Base-by-base conservation (phyloP, 2,329 filamentous ascomycete genomes). In the Cryphonectria nitschkei region DNA sequence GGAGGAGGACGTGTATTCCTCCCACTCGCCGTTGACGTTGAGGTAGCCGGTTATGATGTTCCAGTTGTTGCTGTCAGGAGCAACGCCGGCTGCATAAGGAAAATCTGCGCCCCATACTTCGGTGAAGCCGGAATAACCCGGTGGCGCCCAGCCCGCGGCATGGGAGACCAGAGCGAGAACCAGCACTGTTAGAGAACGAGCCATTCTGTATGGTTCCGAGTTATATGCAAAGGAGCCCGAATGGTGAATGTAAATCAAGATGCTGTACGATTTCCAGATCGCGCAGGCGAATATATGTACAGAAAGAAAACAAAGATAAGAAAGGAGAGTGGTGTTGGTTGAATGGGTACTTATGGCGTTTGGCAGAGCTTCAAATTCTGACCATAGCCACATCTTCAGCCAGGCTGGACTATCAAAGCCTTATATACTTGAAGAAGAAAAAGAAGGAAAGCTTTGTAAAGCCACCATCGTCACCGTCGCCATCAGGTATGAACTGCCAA, bases 21-120 rank as follows among this genome's bases (percentile, higher is more conserved):
- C 81, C 64, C 81, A 76, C 77, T 88, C 85, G 74, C 81, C 79
- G 80, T 88, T 87, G 75, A 82, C 80, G 71, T 81, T 77, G n/a
- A 84, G 74, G 76, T 84, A 76, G 26, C 79, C 77, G 46, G 81
- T 80, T 69, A 84, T 80, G 74, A 83, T 81, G 76, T 84, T 83
- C 86, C 86, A 88, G 71, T 77, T 81, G 60, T 75, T 73, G 6
- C 74, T 34, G 76, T 83, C 80, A 60, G 82, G 80, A 13, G 76
- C 68, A 19, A 76, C 74, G 7, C 83, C 84, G 19, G 80, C 77
- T 9, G 78, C 68, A 14, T 84, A 84, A 32, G 74, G 43, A 73
- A 87, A 87, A 29, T 74, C 79, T 29, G 87, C 85, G 60, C 80
- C 75, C 84, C 84, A 87, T 70, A 83, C 72, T 8, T 82, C 75